Evolutionary conservation across 225 moss, liverwort and hornwort species (phyloP).

Genomic region (Polytrichum formosum): DNA sequence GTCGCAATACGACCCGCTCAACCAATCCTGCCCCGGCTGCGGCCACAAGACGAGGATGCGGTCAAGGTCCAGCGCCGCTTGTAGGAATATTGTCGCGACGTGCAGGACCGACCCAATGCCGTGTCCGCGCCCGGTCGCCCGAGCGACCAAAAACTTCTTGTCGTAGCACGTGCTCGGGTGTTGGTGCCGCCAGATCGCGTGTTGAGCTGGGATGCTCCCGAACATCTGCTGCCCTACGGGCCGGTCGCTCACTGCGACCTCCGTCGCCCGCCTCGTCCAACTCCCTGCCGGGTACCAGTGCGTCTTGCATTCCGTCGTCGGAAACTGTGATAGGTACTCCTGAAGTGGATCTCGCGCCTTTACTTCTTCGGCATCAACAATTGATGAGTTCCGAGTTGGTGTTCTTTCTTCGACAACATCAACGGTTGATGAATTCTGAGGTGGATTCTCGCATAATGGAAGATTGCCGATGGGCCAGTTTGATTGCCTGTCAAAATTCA

Average conservation of each 20-base stretch:
- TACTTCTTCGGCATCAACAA: too few species aligned
- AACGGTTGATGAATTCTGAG: too few species aligned
- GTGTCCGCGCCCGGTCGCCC: slow-evolving; percentile 32
- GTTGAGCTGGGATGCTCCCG: slow-evolving; percentile 37
- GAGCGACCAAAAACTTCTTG: slow-evolving; percentile 44
- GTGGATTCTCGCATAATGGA: too few species aligned
- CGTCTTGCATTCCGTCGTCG: slow-evolving; percentile 13
- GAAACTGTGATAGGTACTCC: too few species aligned
- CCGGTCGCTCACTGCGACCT: not conserved
- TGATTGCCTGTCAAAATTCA: too few species aligned
- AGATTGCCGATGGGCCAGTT: too few species aligned
- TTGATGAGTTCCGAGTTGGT: too few species aligned
- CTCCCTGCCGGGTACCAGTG: slow-evolving; percentile 24
- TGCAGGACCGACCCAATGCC: slow-evolving; percentile 44
- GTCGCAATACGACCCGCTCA: slow-evolving; percentile 41
- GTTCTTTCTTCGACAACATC: too few species aligned
- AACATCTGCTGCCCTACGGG: slow-evolving; percentile 24
- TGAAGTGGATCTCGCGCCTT: too few species aligned
- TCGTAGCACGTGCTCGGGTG: slow-evolving; percentile 35
- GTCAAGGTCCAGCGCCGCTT: slow-evolving; percentile 42
- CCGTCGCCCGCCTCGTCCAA: slow-evolving; percentile 12
- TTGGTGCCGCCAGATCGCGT: slow-evolving; percentile 49
- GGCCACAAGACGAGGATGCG: slow-evolving; percentile 49
- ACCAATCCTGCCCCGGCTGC: slow-evolving; percentile 41
- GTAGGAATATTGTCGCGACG: slow-evolving; percentile 31